Conservation (phyloP, 2,329 filamentous ascomycete genomes). For the Chaetomiaceae sp. region DNA sequence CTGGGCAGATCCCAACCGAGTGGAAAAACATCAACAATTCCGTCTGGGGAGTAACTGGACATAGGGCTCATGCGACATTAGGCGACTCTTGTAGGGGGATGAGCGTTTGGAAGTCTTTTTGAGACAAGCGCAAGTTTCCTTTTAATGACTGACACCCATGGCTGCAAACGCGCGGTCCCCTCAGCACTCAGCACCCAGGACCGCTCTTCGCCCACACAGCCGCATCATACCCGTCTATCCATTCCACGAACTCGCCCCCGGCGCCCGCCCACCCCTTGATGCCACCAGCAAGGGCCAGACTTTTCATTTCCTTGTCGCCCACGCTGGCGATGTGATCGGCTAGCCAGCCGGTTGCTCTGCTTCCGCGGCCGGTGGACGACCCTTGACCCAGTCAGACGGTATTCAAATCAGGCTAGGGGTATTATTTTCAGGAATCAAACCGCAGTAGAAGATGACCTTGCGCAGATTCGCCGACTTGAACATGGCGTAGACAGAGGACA, state of each 20-base stretch:
- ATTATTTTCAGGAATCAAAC: slow-evolving; percentile 30
- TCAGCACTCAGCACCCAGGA: neutral
- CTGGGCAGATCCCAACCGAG: too few species aligned
- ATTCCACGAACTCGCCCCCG: slow-evolving; percentile 43
- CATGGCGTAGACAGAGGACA: slow-evolving; percentile 40
- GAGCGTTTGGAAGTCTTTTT: neutral
- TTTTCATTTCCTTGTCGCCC: slow-evolving; percentile 40
- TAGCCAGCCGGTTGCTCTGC: slow-evolving; percentile 53
- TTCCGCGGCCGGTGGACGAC: slow-evolving; percentile 51
- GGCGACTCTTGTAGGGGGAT: neutral
- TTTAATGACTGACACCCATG: too few species aligned
- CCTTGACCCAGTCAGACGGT: slow-evolving; percentile 35
- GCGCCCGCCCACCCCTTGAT: slow-evolving; percentile 52
- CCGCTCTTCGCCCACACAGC: slow-evolving; percentile 30
- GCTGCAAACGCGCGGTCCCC: too few species aligned
- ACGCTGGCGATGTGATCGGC: slow-evolving; percentile 45
- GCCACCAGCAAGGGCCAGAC: slow-evolving; percentile 46
- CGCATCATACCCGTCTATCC: slow-evolving; percentile 46
- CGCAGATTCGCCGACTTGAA: slow-evolving; percentile 39
- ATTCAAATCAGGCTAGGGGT: neutral
- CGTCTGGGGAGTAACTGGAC: too few species aligned
- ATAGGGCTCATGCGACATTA: neutral
- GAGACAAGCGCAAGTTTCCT: too few species aligned
- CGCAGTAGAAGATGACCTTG: slow-evolving; percentile 46
- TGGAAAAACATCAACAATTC: too few species aligned